Base-by-base conservation (phyloP, 495 filamentous ascomycete genomes). In the Peziza echinospora region DNA sequence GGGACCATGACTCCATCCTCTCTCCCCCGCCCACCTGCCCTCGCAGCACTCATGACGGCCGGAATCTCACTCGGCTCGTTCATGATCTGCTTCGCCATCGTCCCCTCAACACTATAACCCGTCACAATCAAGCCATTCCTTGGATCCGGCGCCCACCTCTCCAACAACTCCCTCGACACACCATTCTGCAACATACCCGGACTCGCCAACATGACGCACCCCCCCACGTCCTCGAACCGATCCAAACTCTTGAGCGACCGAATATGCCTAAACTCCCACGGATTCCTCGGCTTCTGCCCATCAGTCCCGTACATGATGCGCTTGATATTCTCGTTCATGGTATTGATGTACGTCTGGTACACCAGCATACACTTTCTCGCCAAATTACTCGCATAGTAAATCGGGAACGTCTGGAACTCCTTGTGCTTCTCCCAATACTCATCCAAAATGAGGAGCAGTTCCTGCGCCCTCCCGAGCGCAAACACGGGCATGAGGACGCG, bases 281-380 rank as follows among this genome's bases (percentile, higher is more conserved):
- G 89, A 9, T 91, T 89, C 19, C 77, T 80, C 37, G 62, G 69
- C 49, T 76, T 73, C 3, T 66, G 66, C 46, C 80, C 77, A 10
- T 75, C 75, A 19, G 72, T 71, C 62, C 89, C 84, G 30, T 82
- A 82, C 62, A 93, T 83, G 4, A 78, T 80, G 2, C 80, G 72
- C 57, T 92, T 93, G 64, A 97, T 96, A 54, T 93, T 94, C 60
- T 93, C 87, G 59, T 97, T 97, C 89, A 97, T 97, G 22, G 84
- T 82, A 45, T 82, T 79, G 49, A 93, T 80, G 57, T 94, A 96
- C 1, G 89, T 97, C 62, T 94, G 87, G 57, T 97, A 97, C 5
- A 97, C 85, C 16, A 93, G 73, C 89, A 97, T 97, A 59, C 89
- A 97, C 61, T 92, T 89, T 51, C 87, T 67, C 1, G 89, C 89